Evolutionary conservation across 345 rosid genomes (phyloP).

Genomic region (Isatis tinctoria): DNA sequence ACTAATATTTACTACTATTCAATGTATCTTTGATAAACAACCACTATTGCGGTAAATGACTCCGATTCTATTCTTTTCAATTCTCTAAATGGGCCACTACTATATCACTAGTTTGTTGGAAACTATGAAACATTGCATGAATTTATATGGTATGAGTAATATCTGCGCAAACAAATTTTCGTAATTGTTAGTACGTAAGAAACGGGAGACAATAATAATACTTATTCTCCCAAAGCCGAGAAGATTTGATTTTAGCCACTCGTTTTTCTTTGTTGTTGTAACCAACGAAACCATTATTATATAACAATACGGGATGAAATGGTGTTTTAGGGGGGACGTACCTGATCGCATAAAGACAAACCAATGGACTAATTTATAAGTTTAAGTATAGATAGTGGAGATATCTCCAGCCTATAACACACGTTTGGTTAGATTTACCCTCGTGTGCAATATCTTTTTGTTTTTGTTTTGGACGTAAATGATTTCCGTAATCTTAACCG

Average conservation of each 20-base stretch:
- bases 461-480: slow-evolving; percentile 3
- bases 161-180: not conserved
- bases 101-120: not conserved
- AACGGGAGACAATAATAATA: not conserved
- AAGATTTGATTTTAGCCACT: slow-evolving; percentile 22
- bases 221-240: slow-evolving; percentile 2
- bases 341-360: slow-evolving; percentile 25
- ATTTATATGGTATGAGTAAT: not conserved
- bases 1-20: not conserved
- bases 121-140: not conserved
- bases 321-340: slow-evolving; percentile 3
- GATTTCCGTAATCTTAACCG: slow-evolving; percentile 14
- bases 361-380: slow-evolving; percentile 1
- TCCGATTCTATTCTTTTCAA: not conserved
- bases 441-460: slow-evolving; percentile 25
- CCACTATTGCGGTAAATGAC: not conserved
- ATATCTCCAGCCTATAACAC: slow-evolving; percentile 32
- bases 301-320: not conserved
- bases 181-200: not conserved
- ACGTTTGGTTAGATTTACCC: slow-evolving; percentile 31
- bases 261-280: not conserved
- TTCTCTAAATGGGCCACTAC: no score
- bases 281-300: not conserved
- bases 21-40: not conserved
- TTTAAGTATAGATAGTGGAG: slow-evolving; percentile 12